Evolutionary conservation across 208 protist species (phyloP), one percentile per base, ranked within the genome.

Genomic region (Naegleria fowleri): DNA sequence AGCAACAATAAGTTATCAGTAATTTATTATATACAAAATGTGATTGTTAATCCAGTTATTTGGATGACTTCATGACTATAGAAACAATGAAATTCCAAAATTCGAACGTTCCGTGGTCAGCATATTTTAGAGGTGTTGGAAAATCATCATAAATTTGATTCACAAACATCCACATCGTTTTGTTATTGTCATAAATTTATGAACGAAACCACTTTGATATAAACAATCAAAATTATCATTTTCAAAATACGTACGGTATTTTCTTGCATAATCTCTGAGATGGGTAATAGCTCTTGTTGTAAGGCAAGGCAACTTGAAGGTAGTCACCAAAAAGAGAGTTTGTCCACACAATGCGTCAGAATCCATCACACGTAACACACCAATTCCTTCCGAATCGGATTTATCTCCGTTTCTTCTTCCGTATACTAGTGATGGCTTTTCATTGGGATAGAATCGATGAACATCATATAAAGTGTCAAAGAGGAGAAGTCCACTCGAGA

Each of bases 401-500:
- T 40, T 48, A n/a, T 86, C 83, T 86, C 39, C 39, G 13, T 48
- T 39, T 29, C 25, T 86, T 33, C 83, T 86, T 11, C 83, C 83
- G 11, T 86, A 86, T 33, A 48, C 38, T 19, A 86, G 7, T 19
- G 36, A 16, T 25, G 83, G 83, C 48, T 11, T 48, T 86, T 86
- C 39, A 29, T 86, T 86, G 13, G 83, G 9, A 86, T 86, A 86
- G 25, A 86, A 51, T 40, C 83, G 7, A 86, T 86, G 83, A 33
- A 86, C 33, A n/a, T 86, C 83, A 48, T 48, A 86, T 39, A 48
- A 86, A 19, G 15, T 43, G 38, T 33, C 83, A 43, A 38, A 38
- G 6, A 86, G n/a, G 5, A 86, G 11, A 43, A 86, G 16, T 2
- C 83, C 83, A 33, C 83, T 86, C 16, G 83, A 40, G n/a, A 86